Base-by-base conservation (phyloP, 148 eudicot genomes). In the Rhododendron griersonianum region DNA sequence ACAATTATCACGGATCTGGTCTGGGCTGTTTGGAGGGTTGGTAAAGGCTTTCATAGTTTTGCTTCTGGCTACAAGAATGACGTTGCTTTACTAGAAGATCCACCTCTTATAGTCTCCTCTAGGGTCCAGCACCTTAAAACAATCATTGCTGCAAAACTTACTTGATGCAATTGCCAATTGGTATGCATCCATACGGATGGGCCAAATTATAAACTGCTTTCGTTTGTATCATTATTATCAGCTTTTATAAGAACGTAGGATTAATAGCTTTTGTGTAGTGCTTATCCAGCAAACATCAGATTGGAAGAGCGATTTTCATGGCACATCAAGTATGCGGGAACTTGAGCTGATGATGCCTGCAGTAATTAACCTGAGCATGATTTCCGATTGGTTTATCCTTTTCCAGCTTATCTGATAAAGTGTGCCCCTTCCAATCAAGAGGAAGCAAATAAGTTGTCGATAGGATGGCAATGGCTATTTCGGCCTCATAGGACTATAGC, bases 261-360 rank as follows among this genome's bases (percentile, higher is more conserved):
- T 47, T 5, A 78, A 44, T 78, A 47, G 18, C 25, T 47, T 25
- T 48, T 25, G 61, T 55, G 3, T 14, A 7, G 39, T 79, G 81
- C 59, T 79, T 48, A 48, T 79, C n/a, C 37, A 79, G 16, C 37
- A 79, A 80, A 80, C 82, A 53, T 53, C 69, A 33, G 83, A 81
- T 81, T 55, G 67, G 23, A 55, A 55, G 55, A 48, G 41, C 10
- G 19, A 4, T 48, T 48, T 44, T 25, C 82, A 45, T 15, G 37
- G 19, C 33, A 6, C 19, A 25, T 80, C 82, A 50, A 25, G 30
- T 50, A 50, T n/a, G 82, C 2, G 9, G 82, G 39, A 45, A 30
- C 23, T 48, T 28, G 37, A 25, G 61, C 82, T 11, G 11, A 80
- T 50, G 39, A 80, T 25, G 23, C 59, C 41, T 50, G 1, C 44